Percentiles rank a stretch among this genome's conserved stretches.
Conservation (phyloP, 2,329 filamentous ascomycete genomes). For the Periglandula ipomoeae region DNA sequence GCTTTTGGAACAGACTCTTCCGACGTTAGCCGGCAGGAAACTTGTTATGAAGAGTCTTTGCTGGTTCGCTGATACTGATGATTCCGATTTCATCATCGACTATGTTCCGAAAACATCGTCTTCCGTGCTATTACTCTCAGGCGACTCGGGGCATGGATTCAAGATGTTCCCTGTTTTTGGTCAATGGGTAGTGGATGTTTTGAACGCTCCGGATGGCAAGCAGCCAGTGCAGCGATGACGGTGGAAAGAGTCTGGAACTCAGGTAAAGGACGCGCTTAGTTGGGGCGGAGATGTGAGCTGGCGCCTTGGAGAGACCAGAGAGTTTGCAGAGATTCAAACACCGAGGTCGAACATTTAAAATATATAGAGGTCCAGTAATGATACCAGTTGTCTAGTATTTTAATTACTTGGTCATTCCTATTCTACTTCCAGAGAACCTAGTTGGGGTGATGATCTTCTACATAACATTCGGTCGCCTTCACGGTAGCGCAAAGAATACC, state of each 20-base stretch:
- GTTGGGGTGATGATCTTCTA: too few species aligned
- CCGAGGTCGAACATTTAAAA: too few species aligned
- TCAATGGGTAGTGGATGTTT: conserved; percentile 38
- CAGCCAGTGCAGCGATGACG: conserved; percentile 39
- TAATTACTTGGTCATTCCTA: too few species aligned
- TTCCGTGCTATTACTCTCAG: conserved; percentile 39
- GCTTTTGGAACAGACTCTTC: conserved; percentile 42
- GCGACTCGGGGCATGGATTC: conserved; percentile 54
- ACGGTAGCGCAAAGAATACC: too few species aligned
- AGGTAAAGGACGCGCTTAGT: conserved; percentile 9
- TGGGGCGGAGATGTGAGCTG: conserved; percentile 27
- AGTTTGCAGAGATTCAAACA: too few species aligned
- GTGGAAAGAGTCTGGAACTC: conserved; percentile 34
- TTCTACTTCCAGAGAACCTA: too few species aligned
- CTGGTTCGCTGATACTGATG: conserved; percentile 53
- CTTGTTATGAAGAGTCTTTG: conserved; percentile 50
- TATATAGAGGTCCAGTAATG: too few species aligned
- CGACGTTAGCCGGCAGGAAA: conserved; percentile 41
- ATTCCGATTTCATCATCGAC: conserved; percentile 53
- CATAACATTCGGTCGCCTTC: too few species aligned
- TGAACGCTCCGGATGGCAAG: conserved; percentile 26
- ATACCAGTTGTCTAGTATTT: too few species aligned
- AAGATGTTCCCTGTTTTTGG: conserved; percentile 56
- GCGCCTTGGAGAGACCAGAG: conserved; percentile 24
- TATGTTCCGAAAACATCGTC: conserved; percentile 41